Evolutionary conservation across 345 rosid species (phyloP), one percentile per base, ranked within the genome.

Genomic region (Excoecaria agallocha): DNA sequence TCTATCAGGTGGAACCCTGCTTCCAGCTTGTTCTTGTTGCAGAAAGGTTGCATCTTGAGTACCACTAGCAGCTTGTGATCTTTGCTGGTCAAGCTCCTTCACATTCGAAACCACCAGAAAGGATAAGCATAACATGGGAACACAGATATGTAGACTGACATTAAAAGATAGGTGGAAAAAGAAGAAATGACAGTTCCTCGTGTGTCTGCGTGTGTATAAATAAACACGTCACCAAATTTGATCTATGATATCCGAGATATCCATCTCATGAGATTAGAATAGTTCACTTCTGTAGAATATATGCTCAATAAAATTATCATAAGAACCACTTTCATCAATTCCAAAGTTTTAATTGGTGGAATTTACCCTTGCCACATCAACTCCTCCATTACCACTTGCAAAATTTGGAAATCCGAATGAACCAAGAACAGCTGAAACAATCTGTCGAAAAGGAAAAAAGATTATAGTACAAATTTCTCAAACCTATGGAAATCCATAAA

Each of bases 351-450:
- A 68, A 62, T 74, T 52, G n/a, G n/a, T n/a, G 69, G 59, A 43
- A 76, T 46, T 78, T 84, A 85, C 85, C 89, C 84, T 77, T 76
- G 73, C 75, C 78, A 52, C 70, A 30, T 83, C 87, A 69, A 80
- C 68, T 69, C 86, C 88, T 70, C 80, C 88, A 74, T 66, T 69
- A 59, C 85, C 87, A 73, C 82, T 83, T 68, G 84, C 86, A 9
- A 78, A 59, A 79, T 83, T 87, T 56, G 91, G 39, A 41, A 87
- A 59, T 81, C 93, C 93, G 46, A 91, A 83, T 66, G 93, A 89
- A 70, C 93, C 93, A 52, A 91, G 93, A 76, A 91, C 86, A 52
- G 96, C 90, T 60, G 93, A 86, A 46, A 89, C 91, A 64, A 91
- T 86, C 96, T 91, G 88, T 55, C 77, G 77, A 60, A 68, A 67